Evolutionary conservation across 371 early-diverging fungal species (phyloP).

Genomic region (Fennellomyces sp.): DNA sequence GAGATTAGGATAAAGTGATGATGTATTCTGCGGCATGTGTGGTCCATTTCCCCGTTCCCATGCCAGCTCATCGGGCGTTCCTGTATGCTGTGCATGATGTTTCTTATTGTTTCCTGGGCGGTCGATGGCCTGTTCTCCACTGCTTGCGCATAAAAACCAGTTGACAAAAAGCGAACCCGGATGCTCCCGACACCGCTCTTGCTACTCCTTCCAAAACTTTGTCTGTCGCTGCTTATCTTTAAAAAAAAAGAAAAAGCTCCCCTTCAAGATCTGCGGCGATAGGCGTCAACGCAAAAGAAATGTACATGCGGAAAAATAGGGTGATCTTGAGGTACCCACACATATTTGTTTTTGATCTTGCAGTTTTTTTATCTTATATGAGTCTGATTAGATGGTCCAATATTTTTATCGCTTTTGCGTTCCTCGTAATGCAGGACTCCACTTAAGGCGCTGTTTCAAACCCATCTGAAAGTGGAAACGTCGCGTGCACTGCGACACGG

Average conservation of each 20-base stretch:
- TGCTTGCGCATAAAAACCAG: not conserved
- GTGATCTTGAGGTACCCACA: not conserved
- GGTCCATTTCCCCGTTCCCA: too few relatives aligned
- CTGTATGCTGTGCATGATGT: too few relatives aligned
- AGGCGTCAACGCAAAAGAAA: not conserved
- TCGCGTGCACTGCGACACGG: too few relatives aligned
- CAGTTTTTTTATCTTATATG: not conserved
- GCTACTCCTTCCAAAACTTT: not conserved
- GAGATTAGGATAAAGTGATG: not conserved
- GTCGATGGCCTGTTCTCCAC: too few relatives aligned
- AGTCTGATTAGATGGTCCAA: not conserved
- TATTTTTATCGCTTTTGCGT: not conserved
- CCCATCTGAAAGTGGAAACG: too few relatives aligned
- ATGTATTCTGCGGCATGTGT: too few relatives aligned
- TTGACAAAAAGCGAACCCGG: not conserved
- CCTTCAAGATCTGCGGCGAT: too few relatives aligned
- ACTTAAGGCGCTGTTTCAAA: not conserved
- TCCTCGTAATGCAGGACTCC: not conserved
- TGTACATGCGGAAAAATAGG: not conserved
- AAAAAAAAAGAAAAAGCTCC: not conserved
- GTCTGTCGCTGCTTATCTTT: not conserved
- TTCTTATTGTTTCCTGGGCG: too few relatives aligned
- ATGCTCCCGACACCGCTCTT: not conserved
- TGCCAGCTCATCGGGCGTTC: too few relatives aligned
- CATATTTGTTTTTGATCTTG: slow-evolving; percentile 4